phyloP scores from a whole-genome alignment of 192 early-diverging fungal genomes.

The Kappamyces sp. region DNA sequence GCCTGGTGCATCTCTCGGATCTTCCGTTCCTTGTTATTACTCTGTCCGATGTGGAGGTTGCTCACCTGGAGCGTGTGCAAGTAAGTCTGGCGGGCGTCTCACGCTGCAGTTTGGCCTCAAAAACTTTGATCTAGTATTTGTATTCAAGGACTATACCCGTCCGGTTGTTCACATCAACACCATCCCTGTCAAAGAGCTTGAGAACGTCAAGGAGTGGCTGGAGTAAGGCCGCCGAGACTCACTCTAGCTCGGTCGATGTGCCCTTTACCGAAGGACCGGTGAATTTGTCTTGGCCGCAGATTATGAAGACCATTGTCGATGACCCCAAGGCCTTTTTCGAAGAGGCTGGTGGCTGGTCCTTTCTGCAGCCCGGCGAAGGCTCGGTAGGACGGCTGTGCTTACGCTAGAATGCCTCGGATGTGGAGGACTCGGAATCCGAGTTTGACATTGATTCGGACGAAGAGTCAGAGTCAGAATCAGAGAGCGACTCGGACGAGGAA shows the following conservation, averaged over 20 bases:
- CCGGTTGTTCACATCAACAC: constrained; percentile 93
- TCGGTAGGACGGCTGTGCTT: not conserved
- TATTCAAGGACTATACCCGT: constrained; percentile 88
- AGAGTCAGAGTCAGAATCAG: constrained; percentile 16
- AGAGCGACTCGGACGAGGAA: constrained; percentile 26
- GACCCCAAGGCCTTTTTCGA: constrained; percentile 90
- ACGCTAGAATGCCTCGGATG: constrained; percentile 20
- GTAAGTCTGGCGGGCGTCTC: constrained; percentile 22
- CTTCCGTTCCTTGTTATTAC: constrained; percentile 88
- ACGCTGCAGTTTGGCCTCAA: constrained; percentile 77
- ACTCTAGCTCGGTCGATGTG: constrained; percentile 75
- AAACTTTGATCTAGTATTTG: constrained; percentile 98
- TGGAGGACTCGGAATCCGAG: constrained; percentile 16
- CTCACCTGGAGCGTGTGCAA: constrained; percentile 90
- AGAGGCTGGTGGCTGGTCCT: constrained; percentile 84
- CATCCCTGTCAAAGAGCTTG: constrained; percentile 84
- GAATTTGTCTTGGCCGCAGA: constrained; percentile 90
- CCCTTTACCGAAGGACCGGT: constrained; percentile 88
- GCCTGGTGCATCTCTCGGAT: constrained; percentile 92
- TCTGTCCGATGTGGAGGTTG: constrained; percentile 87
- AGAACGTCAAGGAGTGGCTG: constrained; percentile 94
- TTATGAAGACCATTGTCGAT: constrained; percentile 97
- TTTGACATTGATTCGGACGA: constrained; percentile 17
- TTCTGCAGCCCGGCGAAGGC: constrained; percentile 67
- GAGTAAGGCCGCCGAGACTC: constrained; percentile 26